A percentile compares a stretch with the other conserved stretches of the same genome.
Conservation (phyloP, 257 asterid species). For the Linaria vulgaris region DNA sequence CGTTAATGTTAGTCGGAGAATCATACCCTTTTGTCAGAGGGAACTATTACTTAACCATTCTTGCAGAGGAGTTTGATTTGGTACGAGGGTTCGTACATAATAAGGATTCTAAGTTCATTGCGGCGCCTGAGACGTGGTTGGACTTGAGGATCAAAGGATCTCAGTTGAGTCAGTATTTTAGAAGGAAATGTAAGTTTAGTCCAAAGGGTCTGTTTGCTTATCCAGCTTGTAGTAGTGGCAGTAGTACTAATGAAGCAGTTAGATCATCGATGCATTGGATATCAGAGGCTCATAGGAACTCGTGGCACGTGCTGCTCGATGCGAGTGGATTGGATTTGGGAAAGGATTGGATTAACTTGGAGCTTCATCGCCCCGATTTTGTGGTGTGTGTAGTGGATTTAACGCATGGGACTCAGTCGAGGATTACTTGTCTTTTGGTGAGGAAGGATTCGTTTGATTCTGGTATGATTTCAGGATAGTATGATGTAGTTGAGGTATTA, state of each 20-base stretch:
- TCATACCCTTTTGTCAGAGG: slow-evolving; percentile 75
- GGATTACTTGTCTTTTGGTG: slow-evolving; percentile 59
- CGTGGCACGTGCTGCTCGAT: slow-evolving; percentile 74
- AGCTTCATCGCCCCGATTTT: slow-evolving; percentile 73
- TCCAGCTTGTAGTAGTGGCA: slow-evolving; percentile 40
- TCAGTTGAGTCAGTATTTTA: slow-evolving; percentile 70
- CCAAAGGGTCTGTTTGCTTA: slow-evolving; percentile 78
- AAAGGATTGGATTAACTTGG: slow-evolving; percentile 47
- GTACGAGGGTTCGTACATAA: slow-evolving; percentile 40
- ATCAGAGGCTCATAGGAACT: slow-evolving; percentile 73
- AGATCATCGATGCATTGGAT: slow-evolving; percentile 85
- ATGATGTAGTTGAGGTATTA: neutral
- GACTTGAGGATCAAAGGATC: slow-evolving; percentile 88
- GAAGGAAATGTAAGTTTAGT: slow-evolving; percentile 59
- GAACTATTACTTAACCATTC: slow-evolving; percentile 68
- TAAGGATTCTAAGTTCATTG: slow-evolving; percentile 59
- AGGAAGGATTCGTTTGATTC: slow-evolving; percentile 63
- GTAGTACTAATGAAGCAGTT: slow-evolving; percentile 37
- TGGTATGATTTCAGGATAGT: slow-evolving; percentile 32
- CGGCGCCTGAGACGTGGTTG: slow-evolving; percentile 72
- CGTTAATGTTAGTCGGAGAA: slow-evolving; percentile 66
- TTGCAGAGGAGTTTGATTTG: slow-evolving; percentile 44
- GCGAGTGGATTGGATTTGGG: slow-evolving; percentile 47
- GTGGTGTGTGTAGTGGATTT: slow-evolving; percentile 53
- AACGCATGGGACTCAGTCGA: slow-evolving; percentile 43